A percentile compares a stretch with the other conserved stretches of the same genome.
Evolutionary conservation across 208 protist genomes (phyloP).

Genomic region (Wallacemonas sp.): DNA sequence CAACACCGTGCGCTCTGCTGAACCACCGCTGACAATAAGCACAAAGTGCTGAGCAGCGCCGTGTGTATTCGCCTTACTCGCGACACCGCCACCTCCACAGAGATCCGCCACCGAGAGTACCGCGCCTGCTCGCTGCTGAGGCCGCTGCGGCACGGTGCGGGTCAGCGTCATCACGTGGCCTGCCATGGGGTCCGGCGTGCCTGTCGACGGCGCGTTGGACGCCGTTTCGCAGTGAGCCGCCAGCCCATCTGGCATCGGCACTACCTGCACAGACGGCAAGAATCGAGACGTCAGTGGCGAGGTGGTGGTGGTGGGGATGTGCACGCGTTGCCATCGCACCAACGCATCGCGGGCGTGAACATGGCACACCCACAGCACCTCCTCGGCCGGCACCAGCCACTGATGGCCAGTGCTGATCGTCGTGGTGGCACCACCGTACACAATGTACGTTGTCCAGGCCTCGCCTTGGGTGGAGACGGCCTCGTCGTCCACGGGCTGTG

Average conservation of each 20-base stretch:
- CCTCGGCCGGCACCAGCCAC: conserved; percentile 32
- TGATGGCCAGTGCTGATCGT: neutral
- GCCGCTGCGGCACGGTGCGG: neutral
- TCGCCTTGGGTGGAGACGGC: too few relatives aligned
- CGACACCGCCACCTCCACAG: neutral
- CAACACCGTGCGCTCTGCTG: neutral
- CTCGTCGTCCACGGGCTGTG: too few relatives aligned
- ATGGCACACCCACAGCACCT: conserved; percentile 63
- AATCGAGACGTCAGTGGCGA: conserved; percentile 32
- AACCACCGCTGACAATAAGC: conserved; percentile 10
- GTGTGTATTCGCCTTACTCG: neutral
- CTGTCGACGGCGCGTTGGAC: too few relatives aligned
- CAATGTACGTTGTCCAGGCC: conserved; percentile 18
- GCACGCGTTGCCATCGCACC: conserved; percentile 45
- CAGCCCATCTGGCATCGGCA: neutral
- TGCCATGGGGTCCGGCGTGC: too few relatives aligned
- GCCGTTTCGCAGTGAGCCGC: neutral
- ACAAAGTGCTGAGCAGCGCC: too few relatives aligned
- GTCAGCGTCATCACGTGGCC: neutral
- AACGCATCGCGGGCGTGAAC: neutral
- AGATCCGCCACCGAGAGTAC: conserved; percentile 5
- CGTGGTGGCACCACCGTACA: conserved; percentile 32
- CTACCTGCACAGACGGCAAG: conserved; percentile 37
- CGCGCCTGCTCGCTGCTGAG: neutral
- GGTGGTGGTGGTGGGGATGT: conserved; percentile 19